Percentiles rank a stretch among this genome's conserved stretches.
Conservation (phyloP, 2,329 filamentous ascomycete genomes). For the Calonectria leucothoes region DNA sequence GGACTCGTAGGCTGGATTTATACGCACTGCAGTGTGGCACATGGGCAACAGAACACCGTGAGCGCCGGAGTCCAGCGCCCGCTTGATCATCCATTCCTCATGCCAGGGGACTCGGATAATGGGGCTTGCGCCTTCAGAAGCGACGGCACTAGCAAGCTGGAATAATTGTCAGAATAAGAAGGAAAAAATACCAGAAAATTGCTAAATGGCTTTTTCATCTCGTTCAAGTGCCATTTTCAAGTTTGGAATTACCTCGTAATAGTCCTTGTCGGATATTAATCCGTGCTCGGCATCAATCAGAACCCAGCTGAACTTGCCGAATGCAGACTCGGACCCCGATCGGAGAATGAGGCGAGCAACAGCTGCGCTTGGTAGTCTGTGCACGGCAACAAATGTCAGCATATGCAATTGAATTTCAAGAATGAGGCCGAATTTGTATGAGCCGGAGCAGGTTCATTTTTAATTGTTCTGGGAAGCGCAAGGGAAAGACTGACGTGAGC, state of each 20-base stretch:
- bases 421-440: background rate
- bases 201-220: too few relatives aligned
- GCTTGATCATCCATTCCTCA: conserved; percentile 26
- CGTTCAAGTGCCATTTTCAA: background rate
- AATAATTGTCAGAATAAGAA: background rate
- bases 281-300: conserved; percentile 21
- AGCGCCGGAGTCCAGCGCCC: conserved; percentile 16
- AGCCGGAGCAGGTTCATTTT: background rate
- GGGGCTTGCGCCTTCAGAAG: conserved; percentile 15
- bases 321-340: background rate
- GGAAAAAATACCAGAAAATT: background rate
- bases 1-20: background rate
- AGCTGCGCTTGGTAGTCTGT: conserved; percentile 13
- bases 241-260: conserved; percentile 14
- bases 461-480: background rate
- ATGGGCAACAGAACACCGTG: conserved; percentile 21
- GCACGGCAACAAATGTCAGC: background rate
- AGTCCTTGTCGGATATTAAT: conserved; percentile 22
- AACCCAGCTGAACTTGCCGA: conserved; percentile 18
- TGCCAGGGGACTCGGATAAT: conserved; percentile 18
- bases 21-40: conserved; percentile 18
- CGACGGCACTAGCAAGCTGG: conserved; percentile 6
- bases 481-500: conserved; percentile 16
- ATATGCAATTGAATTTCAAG: background rate
- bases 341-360: conserved; percentile 12